A percentile compares a stretch with the other conserved stretches of the same genome.
Conservation (phyloP, 1,139 yeast species). For the Komagataea norvegica region DNA sequence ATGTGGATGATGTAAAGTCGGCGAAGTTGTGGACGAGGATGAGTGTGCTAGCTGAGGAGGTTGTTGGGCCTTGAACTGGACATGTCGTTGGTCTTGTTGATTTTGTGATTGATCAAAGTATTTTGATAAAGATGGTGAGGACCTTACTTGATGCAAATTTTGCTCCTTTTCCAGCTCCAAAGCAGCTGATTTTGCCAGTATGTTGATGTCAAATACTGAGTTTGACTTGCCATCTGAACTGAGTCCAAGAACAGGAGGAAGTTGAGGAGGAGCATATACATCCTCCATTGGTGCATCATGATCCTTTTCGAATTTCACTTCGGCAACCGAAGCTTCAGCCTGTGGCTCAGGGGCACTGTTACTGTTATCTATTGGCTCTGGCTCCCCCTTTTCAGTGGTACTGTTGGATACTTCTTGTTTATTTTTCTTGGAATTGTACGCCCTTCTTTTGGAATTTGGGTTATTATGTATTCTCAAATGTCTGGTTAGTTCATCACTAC, state of each 20-base stretch:
- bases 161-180: constrained; percentile 61
- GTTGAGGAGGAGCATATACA: neutral
- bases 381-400: neutral
- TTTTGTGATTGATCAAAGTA: constrained; percentile 37
- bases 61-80: constrained; percentile 26
- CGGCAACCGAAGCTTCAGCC: neutral
- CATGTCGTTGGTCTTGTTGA: constrained; percentile 23
- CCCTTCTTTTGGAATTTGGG: constrained; percentile 59
- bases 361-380: neutral
- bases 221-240: no score
- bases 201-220: constrained; percentile 58
- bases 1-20: constrained; percentile 25
- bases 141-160: constrained; percentile 46
- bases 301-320: neutral
- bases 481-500: constrained; percentile 88
- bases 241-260: no score
- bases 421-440: constrained; percentile 27
- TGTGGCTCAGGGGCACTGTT: neutral
- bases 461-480: constrained; percentile 85
- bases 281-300: neutral
- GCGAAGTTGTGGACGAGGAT: constrained; percentile 26
- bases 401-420: constrained; percentile 13
- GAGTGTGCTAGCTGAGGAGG: constrained; percentile 6
- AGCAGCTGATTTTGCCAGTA: constrained; percentile 77
- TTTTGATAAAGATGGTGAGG: constrained; percentile 61